Evolutionary conservation across 2,329 filamentous ascomycete genomes (phyloP).

Genomic region (Nectriaceae sp.): DNA sequence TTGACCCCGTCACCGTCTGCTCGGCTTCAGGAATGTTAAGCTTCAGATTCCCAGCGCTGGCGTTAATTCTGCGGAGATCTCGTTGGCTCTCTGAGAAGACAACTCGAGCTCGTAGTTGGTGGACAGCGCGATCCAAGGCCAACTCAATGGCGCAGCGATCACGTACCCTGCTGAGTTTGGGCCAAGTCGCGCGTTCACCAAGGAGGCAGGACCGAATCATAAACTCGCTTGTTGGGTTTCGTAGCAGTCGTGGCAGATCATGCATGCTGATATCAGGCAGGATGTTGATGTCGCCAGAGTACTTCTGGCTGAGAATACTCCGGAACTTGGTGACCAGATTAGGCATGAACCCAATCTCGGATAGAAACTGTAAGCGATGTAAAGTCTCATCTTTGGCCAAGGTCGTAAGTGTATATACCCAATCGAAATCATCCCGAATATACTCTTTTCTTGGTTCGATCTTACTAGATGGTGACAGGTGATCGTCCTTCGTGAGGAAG

Average conservation of each 20-base stretch:
- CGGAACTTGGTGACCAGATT: conserved; percentile 76
- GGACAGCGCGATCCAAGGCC: conserved; percentile 75
- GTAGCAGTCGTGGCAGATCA: conserved; percentile 75
- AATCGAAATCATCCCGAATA: conserved; percentile 47
- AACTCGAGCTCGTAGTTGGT: conserved; percentile 65
- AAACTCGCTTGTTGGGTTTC: conserved; percentile 83
- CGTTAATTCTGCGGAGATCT: conserved; percentile 52
- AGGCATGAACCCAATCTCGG: conserved; percentile 79
- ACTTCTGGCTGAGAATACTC: conserved; percentile 85
- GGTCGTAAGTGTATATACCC: conserved; percentile 68
- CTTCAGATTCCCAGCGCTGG: conserved; percentile 30
- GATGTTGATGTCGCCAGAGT: conserved; percentile 94
- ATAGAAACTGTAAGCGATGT: conserved; percentile 77
- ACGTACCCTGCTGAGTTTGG: conserved; percentile 79
- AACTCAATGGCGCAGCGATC: conserved; percentile 89
- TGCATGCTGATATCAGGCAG: conserved; percentile 75
- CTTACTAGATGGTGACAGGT: conserved; percentile 41
- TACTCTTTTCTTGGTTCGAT: conserved; percentile 28
- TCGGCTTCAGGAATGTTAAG: conserved; percentile 17
- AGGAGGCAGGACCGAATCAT: conserved; percentile 77
- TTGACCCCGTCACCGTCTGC: conserved; percentile 18
- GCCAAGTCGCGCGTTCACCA: conserved; percentile 90
- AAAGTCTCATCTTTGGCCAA: conserved; percentile 79
- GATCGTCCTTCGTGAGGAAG: conserved; percentile 77
- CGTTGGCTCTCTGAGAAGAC: conserved; percentile 69